Base-by-base conservation (phyloP, 2,329 filamentous ascomycete species). In the Paramyrothecium sp. region DNA sequence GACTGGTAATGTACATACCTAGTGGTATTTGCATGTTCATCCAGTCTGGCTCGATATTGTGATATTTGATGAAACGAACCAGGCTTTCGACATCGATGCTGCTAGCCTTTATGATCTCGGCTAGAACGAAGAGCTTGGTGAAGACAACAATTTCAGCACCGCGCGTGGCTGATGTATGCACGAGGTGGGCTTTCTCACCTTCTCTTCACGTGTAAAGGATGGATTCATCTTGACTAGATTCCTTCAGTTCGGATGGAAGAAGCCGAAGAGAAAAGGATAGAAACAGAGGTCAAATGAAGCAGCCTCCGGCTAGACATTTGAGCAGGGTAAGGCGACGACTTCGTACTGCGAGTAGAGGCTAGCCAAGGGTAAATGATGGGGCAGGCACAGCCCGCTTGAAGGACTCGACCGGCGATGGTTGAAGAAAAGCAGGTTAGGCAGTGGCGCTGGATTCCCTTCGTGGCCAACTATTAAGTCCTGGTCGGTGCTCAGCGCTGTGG, bases 21-120 rank as follows among this genome's bases (percentile, higher is more conserved):
- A 65, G 62, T 12, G 79, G 79, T 44, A 81, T 70, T 60, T 81
- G 78, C 74, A 81, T 81, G 50, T 68, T 71, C 67, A 78, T 71
- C 78, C 78, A 81, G 54, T 77, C 72, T 10, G 78, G 76, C 58
- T 73, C 69, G 54, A 80, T 64, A 11, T 68, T 69, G 57, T 77
- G 69, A 44, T 65, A 60, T 59, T 66, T 77, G 62, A 85, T 73
- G 59, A 86, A 83, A 13, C 72, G 70, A 20, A 78, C 75, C 30
- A 86, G 68, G 19, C 67, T 69, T 12, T 72, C 67, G 22, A 83
- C 66, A 56, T 82, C 77, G 58, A 85, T 69, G 30, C 75, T 69
- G 71, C 82, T 85, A 58, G 75, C 75, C 64, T 85, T 86, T 69
- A 86, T 80, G 63, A 85, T 81, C 69, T 86, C 83, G 56, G 77